These are phyloP conservation scores for Leersia perrieri DNA, from an alignment of 176 grass and related monocot species.

Conservation along the genomic window DNA sequence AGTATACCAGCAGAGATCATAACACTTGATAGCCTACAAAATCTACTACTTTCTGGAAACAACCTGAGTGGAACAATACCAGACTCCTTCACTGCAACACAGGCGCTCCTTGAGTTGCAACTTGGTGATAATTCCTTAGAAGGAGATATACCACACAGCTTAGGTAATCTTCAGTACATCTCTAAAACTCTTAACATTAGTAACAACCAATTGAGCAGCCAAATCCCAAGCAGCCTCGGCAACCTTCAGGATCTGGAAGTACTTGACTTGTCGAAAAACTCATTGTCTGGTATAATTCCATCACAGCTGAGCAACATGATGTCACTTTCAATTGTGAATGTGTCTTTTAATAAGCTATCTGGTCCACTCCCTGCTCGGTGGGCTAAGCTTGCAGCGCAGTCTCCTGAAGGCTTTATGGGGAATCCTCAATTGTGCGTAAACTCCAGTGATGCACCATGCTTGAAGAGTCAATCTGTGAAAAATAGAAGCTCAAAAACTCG, in stretches of 20 bases:
- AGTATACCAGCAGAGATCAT: slow-evolving; percentile 34
- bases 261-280: slow-evolving; percentile 50
- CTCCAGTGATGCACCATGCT: neutral
- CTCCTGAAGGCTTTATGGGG: slow-evolving; percentile 25
- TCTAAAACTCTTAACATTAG: slow-evolving; percentile 46
- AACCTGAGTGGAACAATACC: slow-evolving; percentile 37
- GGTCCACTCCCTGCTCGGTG: slow-evolving; percentile 31
- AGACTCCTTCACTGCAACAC: slow-evolving; percentile 28
- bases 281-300: slow-evolving; percentile 38
- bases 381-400: slow-evolving; percentile 27
- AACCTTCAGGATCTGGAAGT: slow-evolving; percentile 48
- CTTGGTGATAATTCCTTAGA: slow-evolving; percentile 46
- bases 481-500: neutral
- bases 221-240: slow-evolving; percentile 47
- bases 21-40: slow-evolving; percentile 31
- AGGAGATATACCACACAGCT: slow-evolving; percentile 38
- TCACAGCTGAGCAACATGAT: slow-evolving; percentile 41
- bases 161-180: slow-evolving; percentile 47
- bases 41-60: slow-evolving; percentile 30
- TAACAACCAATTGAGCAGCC: slow-evolving; percentile 36
- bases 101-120: slow-evolving; percentile 43
- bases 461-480: slow-evolving; percentile 3
- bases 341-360: slow-evolving; percentile 46
- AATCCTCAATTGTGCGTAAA: slow-evolving; percentile 33
- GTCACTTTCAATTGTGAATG: slow-evolving; percentile 39